Evolutionary conservation across 352 stramenopile genomes (phyloP), one percentile per base, ranked within the genome.

Genomic region (Phytopythium chamaehyphon): DNA sequence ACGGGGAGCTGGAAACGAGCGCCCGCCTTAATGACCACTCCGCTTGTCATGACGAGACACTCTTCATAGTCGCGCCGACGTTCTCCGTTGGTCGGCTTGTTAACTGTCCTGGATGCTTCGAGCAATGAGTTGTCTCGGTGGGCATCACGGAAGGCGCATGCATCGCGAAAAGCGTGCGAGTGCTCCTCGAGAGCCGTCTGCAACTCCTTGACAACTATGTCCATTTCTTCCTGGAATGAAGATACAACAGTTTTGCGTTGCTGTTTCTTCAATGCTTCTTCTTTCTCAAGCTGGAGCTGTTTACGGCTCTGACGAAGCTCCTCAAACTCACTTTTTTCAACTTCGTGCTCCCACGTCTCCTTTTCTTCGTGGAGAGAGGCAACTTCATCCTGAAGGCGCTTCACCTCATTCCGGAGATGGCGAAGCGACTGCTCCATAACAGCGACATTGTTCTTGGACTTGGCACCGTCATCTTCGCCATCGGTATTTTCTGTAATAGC

Each of bases 1-100:
- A 93, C 76, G 0, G 83, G 83, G 11, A 93, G 59, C 43, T 77
- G 55, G 47, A 93, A 93, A 22, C 52, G 75, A 15, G 77, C 52
- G 6, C 83, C 83, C 40, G 83, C 83, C 54, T 93, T 93, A 44
- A 93, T 76, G 43, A 89, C 71, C 1, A 91, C 83, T 5, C 83
- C 80, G 19, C 80, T 91, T 8, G 76, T 85, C 60, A 93, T 73
- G 3, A 83, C 75, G 2, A 90, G 52, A 46, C 64, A 86, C 51
- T 89, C 77, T 52, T 93, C 76, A 52, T 79, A 85, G 47, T 75
- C 67, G 4, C 18, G 45, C 6, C 18, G 26, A 12, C 3, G 8
- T 8, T 26, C 7, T 9, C 26, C 26, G 4, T 49, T n/a, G 6
- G 61, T 38, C 24, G 16, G 55, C 18, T 19, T 12, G 9, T 6